Evolutionary conservation across 2,329 filamentous ascomycete species (phyloP).

Genomic region (Paraphaeosphaeria sporulosa): DNA sequence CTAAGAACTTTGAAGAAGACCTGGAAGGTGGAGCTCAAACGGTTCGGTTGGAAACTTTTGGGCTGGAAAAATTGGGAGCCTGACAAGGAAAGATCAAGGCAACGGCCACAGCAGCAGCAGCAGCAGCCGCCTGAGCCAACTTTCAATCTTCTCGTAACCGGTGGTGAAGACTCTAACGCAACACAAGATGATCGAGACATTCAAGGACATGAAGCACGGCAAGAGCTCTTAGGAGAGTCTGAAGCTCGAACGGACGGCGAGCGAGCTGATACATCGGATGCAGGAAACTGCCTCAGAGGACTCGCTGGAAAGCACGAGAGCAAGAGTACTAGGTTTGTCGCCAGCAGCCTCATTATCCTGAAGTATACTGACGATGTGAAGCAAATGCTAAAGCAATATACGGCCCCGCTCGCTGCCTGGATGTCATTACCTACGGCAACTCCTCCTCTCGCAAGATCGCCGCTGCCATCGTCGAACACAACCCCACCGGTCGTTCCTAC

Average conservation of each 20-base stretch:
- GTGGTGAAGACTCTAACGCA: neutral
- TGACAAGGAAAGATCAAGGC: neutral
- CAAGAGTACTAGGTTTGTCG: slow-evolving; percentile 40
- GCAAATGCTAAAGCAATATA: slow-evolving; percentile 47
- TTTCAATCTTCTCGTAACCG: neutral
- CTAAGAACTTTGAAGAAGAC: neutral
- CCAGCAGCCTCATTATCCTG: no score
- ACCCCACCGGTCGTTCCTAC: slow-evolving; percentile 43
- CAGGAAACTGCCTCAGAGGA: slow-evolving; percentile 44
- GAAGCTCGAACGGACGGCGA: slow-evolving; percentile 38
- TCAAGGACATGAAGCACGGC: slow-evolving; percentile 45
- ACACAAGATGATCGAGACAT: slow-evolving; percentile 40
- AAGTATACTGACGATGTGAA: neutral
- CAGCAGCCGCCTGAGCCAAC: neutral
- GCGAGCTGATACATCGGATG: slow-evolving; percentile 43
- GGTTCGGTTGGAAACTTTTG: neutral
- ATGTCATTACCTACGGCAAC: slow-evolving; percentile 46
- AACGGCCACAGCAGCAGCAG: neutral
- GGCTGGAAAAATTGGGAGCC: neutral
- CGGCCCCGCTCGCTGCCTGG: slow-evolving; percentile 44
- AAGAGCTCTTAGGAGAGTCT: slow-evolving; percentile 41
- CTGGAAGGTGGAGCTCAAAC: neutral
- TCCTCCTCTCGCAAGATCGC: slow-evolving; percentile 43
- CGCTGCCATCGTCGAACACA: slow-evolving; percentile 49
- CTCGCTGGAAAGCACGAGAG: slow-evolving; percentile 42